Base-by-base conservation (phyloP, 495 filamentous ascomycete species). In the Lineolata rhizophorae region DNA sequence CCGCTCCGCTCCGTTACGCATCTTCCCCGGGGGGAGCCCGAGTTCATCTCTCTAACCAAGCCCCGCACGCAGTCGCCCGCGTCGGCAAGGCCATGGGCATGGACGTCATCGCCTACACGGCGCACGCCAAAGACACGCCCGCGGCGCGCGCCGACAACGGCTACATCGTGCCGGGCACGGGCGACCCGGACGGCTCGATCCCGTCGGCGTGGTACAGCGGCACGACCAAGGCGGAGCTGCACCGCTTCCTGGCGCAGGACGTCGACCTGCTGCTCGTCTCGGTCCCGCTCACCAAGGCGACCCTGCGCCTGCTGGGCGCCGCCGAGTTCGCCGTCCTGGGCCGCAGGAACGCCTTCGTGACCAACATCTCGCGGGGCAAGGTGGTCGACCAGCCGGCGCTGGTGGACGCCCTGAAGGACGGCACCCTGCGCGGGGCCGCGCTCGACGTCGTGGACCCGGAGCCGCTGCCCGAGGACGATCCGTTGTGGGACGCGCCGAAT, bases 361-460 rank as follows among this genome's bases (percentile, higher is more conserved):
- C 64, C 4, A 92, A 91, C 40, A 77, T 91, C 31, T 64, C 71
- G 0, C 61, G 82, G 0, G 82, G 82, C 0, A 56, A 57, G 10
- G 67, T 84, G 20, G 54, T 92, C 27, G 60, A 81, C 30, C 70
- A 78, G 29, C 61, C 66, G 10, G 76, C 67, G 3, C 44, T 92
- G 18, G 55, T 85, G 9, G 54, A 51, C 0, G 69, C 79, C 2
- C 50, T 81, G 9, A 57, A 72, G 35, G 38, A 36, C 8, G 46
- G 42, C 24, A 44, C 39, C 30, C 51, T 93, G 29, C 58, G 67
- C 18, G 81, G 78, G 14, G 67, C 81, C 6, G 78, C 78, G 27
- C 48, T 91, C 25, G 83, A 93, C 53, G 83, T 91, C 0, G 78
- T 81, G 21, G 80, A 87, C 34, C 79, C 79, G 0, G 83, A 93